Evolutionary conservation across 371 early-diverging fungal species (phyloP), one percentile per base, ranked within the genome.

Genomic region (Rozella allomycis): DNA sequence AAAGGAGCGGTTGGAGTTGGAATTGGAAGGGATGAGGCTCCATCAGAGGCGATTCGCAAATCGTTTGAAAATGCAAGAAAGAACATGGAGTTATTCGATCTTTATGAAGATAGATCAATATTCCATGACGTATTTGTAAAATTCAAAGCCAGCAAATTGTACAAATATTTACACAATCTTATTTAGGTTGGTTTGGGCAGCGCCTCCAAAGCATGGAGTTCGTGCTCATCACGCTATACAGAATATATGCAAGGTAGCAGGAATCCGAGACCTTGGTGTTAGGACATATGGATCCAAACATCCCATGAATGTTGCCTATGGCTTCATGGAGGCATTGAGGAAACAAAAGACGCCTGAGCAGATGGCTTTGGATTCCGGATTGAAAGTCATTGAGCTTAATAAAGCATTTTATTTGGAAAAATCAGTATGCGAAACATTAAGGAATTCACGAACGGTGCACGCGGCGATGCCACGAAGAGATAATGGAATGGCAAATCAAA

Each of bases 291-390:
- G 96, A 3, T 84, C 85, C 11, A 61, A 67, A 26, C 88, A 85
- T 49, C 86, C 87, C 7, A 79, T 94, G 78, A 96, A 96, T 50
- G 93, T 96, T 17, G 71, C 88, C 57, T 88, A 96, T 63, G 84
- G 76, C 13, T 77, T 82, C 3, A 86, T 94, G 48, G 81, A 74
- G 50, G 96, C 97, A 3, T 52, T 96, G n/a, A 47, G 55, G 27
- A 47, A 56, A 22, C 96, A 94, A 56, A 70, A 66, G 46, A 49
- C 68, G 14, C 84, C 91, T 7, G 58, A 68, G 26, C 77, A 86
- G 31, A 72, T 96, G 53, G 88, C 94, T 17, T 62, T 62, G 46
- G 63, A 69, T 39, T 63, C 91, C 33, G 96, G 96, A 23, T 66
- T 79, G 50, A 80, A 77, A 29, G 55, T 94, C 30, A 66, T 75